Percentiles rank a stretch among this genome's conserved stretches.
Conservation (phyloP, 768 basidiomycete genomes). For the Kwoniella sp. region DNA sequence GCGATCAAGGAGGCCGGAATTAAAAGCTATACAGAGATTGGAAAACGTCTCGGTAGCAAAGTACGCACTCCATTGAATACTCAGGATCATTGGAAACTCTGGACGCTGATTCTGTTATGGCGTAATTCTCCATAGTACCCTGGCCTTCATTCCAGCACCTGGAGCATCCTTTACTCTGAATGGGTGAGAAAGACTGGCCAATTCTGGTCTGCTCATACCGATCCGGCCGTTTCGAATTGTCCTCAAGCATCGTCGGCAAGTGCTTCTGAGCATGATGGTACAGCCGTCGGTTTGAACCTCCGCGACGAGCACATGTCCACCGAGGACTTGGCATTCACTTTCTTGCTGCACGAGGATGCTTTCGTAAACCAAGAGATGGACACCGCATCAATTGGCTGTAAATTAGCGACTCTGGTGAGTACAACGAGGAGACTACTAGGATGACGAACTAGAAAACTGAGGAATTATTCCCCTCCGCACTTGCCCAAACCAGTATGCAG, state of each 20-base stretch:
- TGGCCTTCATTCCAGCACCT: background rate
- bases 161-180: slow-evolving; percentile 14
- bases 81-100: background rate
- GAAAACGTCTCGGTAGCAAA: slow-evolving; percentile 8
- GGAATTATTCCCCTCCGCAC: no score
- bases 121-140: background rate
- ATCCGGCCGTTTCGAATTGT: no score
- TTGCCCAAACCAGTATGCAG: no score
- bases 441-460: no score
- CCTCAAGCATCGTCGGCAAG: background rate
- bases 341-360: background rate
- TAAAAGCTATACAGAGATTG: background rate
- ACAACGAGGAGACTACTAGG: no score
- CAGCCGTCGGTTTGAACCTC: no score
- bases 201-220: background rate
- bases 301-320: background rate
- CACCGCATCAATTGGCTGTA: background rate
- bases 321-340: background rate
- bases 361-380: background rate
- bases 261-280: no score
- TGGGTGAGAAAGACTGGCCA: slow-evolving; percentile 4
- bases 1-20: background rate
- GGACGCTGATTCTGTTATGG: background rate
- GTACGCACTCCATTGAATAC: background rate
- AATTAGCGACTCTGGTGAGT: background rate